These are phyloP conservation scores for Jackrogersella minutella DNA, from an alignment of 495 filamentous ascomycete species.

Conservation along the genomic window DNA sequence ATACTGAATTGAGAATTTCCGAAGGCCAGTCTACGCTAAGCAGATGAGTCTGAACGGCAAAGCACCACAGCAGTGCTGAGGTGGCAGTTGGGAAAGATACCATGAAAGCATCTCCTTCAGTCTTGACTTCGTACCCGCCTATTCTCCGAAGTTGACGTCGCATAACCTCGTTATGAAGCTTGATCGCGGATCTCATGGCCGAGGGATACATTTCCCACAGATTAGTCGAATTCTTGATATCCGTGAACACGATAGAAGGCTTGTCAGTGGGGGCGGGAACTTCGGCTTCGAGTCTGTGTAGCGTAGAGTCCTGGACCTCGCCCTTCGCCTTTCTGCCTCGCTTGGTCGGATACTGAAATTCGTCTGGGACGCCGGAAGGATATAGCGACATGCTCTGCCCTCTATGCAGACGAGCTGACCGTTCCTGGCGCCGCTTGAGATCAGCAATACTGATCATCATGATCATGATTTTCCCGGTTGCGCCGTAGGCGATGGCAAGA, in stretches of 20 bases:
- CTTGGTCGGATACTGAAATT: conserved; percentile 65
- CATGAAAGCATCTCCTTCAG: conserved; percentile 99
- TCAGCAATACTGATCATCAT: conserved; percentile 95
- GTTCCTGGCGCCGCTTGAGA: conserved; percentile 78
- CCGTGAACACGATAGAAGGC: conserved; percentile 94
- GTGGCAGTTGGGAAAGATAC: conserved; percentile 97
- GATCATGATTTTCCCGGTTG: conserved; percentile 95
- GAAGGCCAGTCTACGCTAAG: conserved; percentile 91
- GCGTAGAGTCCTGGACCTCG: conserved; percentile 80
- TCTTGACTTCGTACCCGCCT: conserved; percentile 98
- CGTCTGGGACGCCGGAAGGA: conserved; percentile 74
- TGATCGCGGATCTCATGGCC: conserved; percentile 94
- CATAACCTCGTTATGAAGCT: conserved; percentile 95
- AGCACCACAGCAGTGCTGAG: conserved; percentile 92
- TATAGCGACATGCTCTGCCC: conserved; percentile 82
- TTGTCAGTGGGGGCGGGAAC: conserved; percentile 90
- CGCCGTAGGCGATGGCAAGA: conserved; percentile 93
- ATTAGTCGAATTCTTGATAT: conserved; percentile 98
- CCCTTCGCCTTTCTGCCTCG: conserved; percentile 70
- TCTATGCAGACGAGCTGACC: conserved; percentile 66
- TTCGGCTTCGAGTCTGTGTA: conserved; percentile 84
- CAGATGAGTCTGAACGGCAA: conserved; percentile 87
- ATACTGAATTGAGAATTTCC: conserved; percentile 86
- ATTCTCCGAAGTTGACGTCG: conserved; percentile 91
- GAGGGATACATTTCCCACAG: conserved; percentile 96